phyloP scores from a whole-genome alignment of 768 basidiomycete species.

The Rhizopogon vinicolor region DNA sequence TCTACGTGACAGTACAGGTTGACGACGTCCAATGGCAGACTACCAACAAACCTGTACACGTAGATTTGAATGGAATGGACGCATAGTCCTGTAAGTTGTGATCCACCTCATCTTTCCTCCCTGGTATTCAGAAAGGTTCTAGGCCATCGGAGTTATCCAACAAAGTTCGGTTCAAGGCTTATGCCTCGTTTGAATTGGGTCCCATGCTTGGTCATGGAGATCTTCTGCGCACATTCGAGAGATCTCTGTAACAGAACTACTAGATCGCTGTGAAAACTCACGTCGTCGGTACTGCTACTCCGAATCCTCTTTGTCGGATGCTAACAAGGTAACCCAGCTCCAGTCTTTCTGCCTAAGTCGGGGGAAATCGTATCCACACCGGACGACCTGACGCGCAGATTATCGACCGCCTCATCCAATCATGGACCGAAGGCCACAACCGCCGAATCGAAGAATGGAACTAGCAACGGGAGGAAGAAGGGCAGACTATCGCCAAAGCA shows the following conservation, averaged over 20 bases:
- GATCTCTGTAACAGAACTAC: background rate
- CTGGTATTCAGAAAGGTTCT: too few species aligned
- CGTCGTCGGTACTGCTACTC: background rate
- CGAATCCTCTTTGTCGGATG: too few species aligned
- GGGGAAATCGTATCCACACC: background rate
- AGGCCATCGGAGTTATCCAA: background rate
- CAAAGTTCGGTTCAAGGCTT: background rate
- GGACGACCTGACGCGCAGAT: too few species aligned
- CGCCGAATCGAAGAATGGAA: too few species aligned
- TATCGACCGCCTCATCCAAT: too few species aligned
- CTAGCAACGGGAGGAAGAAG: too few species aligned
- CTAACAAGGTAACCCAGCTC: background rate
- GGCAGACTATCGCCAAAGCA: too few species aligned
- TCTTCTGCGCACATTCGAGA: background rate
- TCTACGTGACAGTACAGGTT: background rate
- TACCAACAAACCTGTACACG: background rate
- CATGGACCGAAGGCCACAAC: too few species aligned
- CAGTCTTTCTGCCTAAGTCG: background rate
- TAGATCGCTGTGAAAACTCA: background rate
- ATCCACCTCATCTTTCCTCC: background rate
- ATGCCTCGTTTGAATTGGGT: background rate
- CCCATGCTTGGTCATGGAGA: conserved; percentile 1
- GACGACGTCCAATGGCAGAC: background rate
- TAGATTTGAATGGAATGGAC: background rate
- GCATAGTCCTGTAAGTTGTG: background rate